These are phyloP conservation scores for Microcera coccophila DNA, from an alignment of 2,329 filamentous ascomycete genomes.

Conservation along the genomic window DNA sequence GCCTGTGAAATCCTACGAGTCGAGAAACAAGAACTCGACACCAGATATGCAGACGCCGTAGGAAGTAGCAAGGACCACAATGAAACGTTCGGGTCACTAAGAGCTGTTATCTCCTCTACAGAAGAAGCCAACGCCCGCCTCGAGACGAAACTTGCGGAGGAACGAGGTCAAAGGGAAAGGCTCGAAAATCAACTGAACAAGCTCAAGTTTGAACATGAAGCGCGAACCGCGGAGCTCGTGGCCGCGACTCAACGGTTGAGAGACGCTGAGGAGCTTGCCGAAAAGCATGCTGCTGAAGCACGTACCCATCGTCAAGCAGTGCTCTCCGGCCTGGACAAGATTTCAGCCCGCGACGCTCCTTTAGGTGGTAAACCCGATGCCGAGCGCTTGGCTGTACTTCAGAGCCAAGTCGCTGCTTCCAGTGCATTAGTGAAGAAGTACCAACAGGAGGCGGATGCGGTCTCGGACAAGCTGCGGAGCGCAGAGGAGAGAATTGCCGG, in stretches of 20 bases:
- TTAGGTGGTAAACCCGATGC: constrained; percentile 48
- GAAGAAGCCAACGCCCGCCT: constrained; percentile 71
- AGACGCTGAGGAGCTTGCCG: constrained; percentile 83
- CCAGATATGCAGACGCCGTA: constrained; percentile 63
- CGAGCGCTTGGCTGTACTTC: constrained; percentile 69
- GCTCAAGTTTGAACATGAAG: constrained; percentile 79
- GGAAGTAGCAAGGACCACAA: constrained; percentile 66
- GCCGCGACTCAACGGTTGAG: constrained; percentile 67
- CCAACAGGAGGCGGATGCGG: constrained; percentile 79
- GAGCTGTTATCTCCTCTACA: constrained; percentile 74
- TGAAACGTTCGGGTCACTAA: constrained; percentile 68
- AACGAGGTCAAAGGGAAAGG: constrained; percentile 70
- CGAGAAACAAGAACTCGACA: constrained; percentile 77
- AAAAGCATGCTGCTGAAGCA: constrained; percentile 84
- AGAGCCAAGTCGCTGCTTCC: constrained; percentile 73
- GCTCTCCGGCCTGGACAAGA: constrained; percentile 74
- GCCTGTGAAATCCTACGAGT: constrained; percentile 70
- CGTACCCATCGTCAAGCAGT: constrained; percentile 79
- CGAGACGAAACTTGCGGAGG: constrained; percentile 79
- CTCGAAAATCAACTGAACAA: constrained; percentile 72
- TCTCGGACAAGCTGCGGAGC: constrained; percentile 82
- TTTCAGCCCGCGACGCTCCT: constrained; percentile 52
- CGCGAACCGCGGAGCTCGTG: constrained; percentile 72
- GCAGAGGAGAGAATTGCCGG: constrained; percentile 97
- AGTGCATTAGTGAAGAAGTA: constrained; percentile 82